A percentile compares a stretch with the other conserved stretches of the same genome.
These are phyloP conservation scores for Rhypophila decipiens DNA, from an alignment of 495 filamentous ascomycete species.

Conservation along the genomic window DNA sequence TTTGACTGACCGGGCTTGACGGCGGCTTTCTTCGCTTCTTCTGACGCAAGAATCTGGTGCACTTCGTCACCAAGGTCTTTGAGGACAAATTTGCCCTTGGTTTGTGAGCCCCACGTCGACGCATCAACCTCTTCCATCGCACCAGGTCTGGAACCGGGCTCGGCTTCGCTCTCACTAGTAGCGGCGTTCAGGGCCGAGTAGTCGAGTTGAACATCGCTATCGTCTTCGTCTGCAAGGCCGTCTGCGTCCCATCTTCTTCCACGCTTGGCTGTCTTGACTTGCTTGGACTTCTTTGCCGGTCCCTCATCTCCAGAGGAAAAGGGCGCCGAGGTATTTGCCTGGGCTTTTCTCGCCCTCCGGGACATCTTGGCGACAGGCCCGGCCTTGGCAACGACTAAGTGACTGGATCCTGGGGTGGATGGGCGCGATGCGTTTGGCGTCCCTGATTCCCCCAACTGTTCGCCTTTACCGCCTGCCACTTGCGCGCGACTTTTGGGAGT, in stretches of 20 bases:
- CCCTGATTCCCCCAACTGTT: slow-evolving; percentile 49
- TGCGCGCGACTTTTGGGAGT: slow-evolving; percentile 20
- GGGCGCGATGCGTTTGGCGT: slow-evolving; percentile 79
- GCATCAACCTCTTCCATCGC: slow-evolving; percentile 68
- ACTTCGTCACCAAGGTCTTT: slow-evolving; percentile 91
- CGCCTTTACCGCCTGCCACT: slow-evolving; percentile 24
- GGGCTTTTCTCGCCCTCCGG: slow-evolving; percentile 73
- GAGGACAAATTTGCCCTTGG: slow-evolving; percentile 88
- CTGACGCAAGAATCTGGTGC: slow-evolving; percentile 75
- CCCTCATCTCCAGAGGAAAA: slow-evolving; percentile 81
- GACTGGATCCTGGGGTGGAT: slow-evolving; percentile 59
- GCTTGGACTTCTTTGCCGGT: slow-evolving; percentile 49
- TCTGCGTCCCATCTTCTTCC: slow-evolving; percentile 87
- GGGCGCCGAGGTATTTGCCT: slow-evolving; percentile 53
- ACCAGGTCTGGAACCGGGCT: slow-evolving; percentile 33
- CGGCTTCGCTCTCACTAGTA: slow-evolving; percentile 49
- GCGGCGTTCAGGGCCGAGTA: slow-evolving; percentile 59
- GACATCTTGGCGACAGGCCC: slow-evolving; percentile 70
- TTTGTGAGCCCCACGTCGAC: slow-evolving; percentile 75
- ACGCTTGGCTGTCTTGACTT: slow-evolving; percentile 50
- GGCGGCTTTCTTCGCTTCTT: slow-evolving; percentile 53
- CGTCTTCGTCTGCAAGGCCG: slow-evolving; percentile 80
- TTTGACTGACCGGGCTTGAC: slow-evolving; percentile 28
- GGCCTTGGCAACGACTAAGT: slow-evolving; percentile 62
- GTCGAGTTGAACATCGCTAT: slow-evolving; percentile 65